Base-by-base conservation (phyloP, 441 rosid species). In the Arabidopsis hybrid region DNA sequence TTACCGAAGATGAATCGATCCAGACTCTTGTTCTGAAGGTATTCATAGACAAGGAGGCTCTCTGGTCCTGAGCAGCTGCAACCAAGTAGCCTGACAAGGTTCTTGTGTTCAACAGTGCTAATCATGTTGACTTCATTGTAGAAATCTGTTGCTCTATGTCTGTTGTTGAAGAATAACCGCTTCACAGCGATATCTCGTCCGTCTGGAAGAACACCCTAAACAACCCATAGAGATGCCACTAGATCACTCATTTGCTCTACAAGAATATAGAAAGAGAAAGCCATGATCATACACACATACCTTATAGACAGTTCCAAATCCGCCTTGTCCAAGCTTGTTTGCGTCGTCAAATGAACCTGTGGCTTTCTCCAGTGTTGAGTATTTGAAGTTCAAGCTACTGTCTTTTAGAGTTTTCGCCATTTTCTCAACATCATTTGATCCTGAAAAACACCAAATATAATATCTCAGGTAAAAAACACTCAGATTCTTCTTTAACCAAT, bases 241-340 rank as follows among this genome's bases (percentile, higher is more conserved):
- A 29, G 46, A 52, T 63, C 35, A 69, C 7, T 49, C 65, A 31
- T 42, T 69, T 50, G 63, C 14, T 43, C 42, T 16, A 59, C 9
- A 50, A 59, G 13, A 59, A 67, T 71, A 35, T 12, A 60, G 18
- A 38, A 11, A 8, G 21, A 7, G 21, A 36, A 10, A 39, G 12
- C 4, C 21, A 60, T 61, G n/a, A 35, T 66, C 42, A 55, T 2
- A 35, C 12, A 35, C 12, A 9, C 67, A 45, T 69, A 92, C 99
- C 93, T 95, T 92, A 76, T 95, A 92, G 39, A 92, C 99, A 58
- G 96, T 85, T 67, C 99, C 99, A 63, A 89, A 95, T 26, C 99
- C 99, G 64, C 98, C 99, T 75, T 95, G 98, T 62, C 99, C 99
- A 17, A 95, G 93, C 84, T 91, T 92, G 84, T 95, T 91, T 18